Conservation (phyloP, 768 basidiomycete species). For the Tulasnella sp. region DNA sequence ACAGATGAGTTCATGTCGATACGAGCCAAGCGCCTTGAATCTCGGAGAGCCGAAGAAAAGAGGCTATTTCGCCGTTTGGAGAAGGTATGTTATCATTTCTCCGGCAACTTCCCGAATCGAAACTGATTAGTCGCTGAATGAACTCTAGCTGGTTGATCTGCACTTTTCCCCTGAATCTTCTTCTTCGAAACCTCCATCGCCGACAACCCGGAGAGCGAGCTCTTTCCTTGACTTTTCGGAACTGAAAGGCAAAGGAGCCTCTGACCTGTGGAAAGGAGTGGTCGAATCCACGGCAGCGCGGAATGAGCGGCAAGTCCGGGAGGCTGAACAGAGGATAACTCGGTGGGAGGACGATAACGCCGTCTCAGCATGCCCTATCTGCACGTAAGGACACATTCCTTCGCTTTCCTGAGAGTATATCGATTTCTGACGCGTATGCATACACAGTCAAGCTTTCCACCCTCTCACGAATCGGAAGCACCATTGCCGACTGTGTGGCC, state of each 20-base stretch:
- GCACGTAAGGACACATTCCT: constrained; percentile 41
- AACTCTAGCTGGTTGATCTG: constrained; percentile 29
- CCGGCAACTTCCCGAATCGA: not conserved
- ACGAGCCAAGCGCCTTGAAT: constrained; percentile 15
- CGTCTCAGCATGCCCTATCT: constrained; percentile 74
- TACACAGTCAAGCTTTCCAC: constrained; percentile 59
- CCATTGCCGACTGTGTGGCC: constrained; percentile 88
- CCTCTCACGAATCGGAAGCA: constrained; percentile 89
- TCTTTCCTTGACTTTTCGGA: constrained; percentile 55
- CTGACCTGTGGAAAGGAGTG: constrained; percentile 56
- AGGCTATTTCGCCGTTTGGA: constrained; percentile 79
- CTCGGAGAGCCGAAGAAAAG: constrained; percentile 45
- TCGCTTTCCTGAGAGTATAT: not conserved
- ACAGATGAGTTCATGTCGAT: constrained; percentile 69
- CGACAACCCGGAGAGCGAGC: constrained; percentile 35
- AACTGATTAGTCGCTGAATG: not conserved
- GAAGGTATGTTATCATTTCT: constrained; percentile 48
- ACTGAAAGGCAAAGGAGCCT: constrained; percentile 50
- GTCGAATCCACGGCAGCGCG: constrained; percentile 33
- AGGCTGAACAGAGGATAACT: constrained; percentile 82
- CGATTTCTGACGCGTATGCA: not conserved
- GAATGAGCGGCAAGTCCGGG: constrained; percentile 52
- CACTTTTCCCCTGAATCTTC: constrained; percentile 30
- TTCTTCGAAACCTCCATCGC: constrained; percentile 10
- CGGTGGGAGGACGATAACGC: constrained; percentile 83